Conservation (phyloP, 108 stramenopile genomes). For the Schizochytrium sp. region DNA sequence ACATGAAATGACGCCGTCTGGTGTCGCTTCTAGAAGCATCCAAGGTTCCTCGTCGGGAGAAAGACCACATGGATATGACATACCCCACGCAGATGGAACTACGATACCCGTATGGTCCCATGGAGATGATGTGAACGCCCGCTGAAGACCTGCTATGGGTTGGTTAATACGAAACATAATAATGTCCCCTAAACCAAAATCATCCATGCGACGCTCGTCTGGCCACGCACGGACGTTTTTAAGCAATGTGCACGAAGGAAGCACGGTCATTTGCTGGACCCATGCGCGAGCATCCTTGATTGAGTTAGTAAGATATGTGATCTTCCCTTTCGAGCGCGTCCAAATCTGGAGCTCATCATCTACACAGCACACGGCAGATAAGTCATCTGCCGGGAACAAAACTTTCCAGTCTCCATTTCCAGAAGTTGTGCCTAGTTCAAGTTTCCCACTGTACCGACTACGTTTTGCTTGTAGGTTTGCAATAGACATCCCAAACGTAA, state of each 20-base stretch:
- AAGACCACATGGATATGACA: conserved; percentile 5
- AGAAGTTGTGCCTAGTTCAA: not conserved
- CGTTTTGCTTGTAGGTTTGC: not conserved
- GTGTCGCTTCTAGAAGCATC: conserved; percentile 47
- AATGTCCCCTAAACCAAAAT: conserved; percentile 46
- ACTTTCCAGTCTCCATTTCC: not conserved
- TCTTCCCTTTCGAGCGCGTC: not conserved
- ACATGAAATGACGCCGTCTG: conserved; percentile 27
- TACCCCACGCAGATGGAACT: conserved; percentile 38
- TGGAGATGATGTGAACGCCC: conserved; percentile 15
- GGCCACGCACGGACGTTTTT: conserved; percentile 1
- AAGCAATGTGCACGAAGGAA: not conserved
- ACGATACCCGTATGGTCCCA: conserved; percentile 50
- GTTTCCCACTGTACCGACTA: not conserved
- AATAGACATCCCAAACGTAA: not conserved
- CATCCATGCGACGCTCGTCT: not conserved
- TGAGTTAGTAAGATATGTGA: not conserved
- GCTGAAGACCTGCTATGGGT: not conserved
- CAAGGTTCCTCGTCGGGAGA: conserved; percentile 16
- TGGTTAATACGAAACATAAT: conserved; percentile 39
- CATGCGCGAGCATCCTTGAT: not conserved
- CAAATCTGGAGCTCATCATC: not conserved
- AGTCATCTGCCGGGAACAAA: not conserved
- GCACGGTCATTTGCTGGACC: not conserved
- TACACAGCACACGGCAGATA: not conserved